Evolutionary conservation across 2,329 filamentous ascomycete genomes (phyloP).

Genomic region (Talaromyces sp.): DNA sequence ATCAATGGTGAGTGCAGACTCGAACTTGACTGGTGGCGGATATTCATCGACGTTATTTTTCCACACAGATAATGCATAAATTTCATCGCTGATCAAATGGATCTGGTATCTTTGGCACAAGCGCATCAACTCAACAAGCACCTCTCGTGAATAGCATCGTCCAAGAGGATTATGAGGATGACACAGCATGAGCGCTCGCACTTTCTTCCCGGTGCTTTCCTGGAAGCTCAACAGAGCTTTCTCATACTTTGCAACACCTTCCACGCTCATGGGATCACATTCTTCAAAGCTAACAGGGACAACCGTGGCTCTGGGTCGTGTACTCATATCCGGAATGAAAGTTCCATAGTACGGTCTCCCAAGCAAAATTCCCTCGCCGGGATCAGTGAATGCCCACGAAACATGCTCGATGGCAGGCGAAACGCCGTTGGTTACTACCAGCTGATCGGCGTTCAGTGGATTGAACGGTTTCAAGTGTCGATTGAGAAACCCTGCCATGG

Average conservation of each 20-base stretch:
- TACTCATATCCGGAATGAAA: slow-evolving; percentile 51
- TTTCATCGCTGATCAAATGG: slow-evolving; percentile 62
- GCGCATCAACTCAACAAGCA: slow-evolving; percentile 48
- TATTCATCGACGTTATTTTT: slow-evolving; percentile 39
- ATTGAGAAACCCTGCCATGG: slow-evolving; percentile 38
- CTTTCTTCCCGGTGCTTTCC: slow-evolving; percentile 39
- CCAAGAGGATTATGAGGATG: slow-evolving; percentile 58
- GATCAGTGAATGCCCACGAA: slow-evolving; percentile 35
- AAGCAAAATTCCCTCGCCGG: slow-evolving; percentile 39
- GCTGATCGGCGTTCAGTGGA: slow-evolving; percentile 29
- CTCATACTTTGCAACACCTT: slow-evolving; percentile 51
- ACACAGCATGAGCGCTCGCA: slow-evolving; percentile 51
- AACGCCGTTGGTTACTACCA: slow-evolving; percentile 40
- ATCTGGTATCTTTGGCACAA: slow-evolving; percentile 55
- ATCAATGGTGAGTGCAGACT: slow-evolving; percentile 52
- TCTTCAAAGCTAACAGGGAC: slow-evolving; percentile 50
- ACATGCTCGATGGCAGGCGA: slow-evolving; percentile 40
- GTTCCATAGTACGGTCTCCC: slow-evolving; percentile 50
- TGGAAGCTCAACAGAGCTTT: slow-evolving; percentile 42
- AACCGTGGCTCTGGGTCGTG: slow-evolving; percentile 47
- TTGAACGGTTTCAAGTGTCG: slow-evolving; percentile 31
- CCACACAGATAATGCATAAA: slow-evolving; percentile 60
- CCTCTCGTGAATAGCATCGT: slow-evolving; percentile 48
- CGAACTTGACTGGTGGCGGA: slow-evolving; percentile 41
- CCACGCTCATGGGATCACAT: slow-evolving; percentile 47